These are phyloP conservation scores for Citrullus amarus DNA, from an alignment of 306 rosid species.

Conservation along the genomic window DNA sequence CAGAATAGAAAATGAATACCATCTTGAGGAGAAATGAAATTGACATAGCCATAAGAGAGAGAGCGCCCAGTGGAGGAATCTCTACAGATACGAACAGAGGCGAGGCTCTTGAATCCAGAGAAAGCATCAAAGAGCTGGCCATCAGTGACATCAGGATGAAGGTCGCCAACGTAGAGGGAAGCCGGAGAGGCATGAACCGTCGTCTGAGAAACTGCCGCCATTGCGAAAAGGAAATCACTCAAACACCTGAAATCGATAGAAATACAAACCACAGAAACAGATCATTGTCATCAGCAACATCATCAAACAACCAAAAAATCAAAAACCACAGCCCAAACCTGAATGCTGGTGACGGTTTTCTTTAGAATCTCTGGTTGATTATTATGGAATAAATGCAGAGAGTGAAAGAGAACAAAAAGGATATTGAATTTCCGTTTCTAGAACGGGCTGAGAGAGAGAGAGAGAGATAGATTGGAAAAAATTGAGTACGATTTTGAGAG, in stretches of 20 bases:
- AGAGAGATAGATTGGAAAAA: too few species aligned
- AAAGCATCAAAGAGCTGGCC: constrained; percentile 39
- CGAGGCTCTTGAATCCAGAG: constrained; percentile 33
- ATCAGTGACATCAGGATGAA: constrained; percentile 49
- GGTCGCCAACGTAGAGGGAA: constrained; percentile 81
- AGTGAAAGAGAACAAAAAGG: neutral
- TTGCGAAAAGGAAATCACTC: constrained; percentile 6
- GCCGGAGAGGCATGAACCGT: constrained; percentile 24
- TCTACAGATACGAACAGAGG: constrained; percentile 52
- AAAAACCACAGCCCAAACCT: neutral
- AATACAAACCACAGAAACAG: neutral
- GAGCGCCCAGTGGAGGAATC: constrained; percentile 52
- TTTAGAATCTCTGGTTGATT: neutral
- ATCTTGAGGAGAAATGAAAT: constrained; percentile 47
- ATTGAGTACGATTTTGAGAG: neutral
- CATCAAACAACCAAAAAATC: neutral
- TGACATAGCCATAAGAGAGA: constrained; percentile 78
- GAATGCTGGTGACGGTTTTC: neutral
- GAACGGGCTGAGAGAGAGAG: neutral
- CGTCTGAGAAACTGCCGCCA: constrained; percentile 43
- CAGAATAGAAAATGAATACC: constrained; percentile 20
- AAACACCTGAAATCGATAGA: neutral
- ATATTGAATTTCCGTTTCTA: neutral
- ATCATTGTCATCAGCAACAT: neutral
- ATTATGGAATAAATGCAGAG: constrained; percentile 6